These are phyloP conservation scores for Aspergillus sparsus DNA, from an alignment of 495 filamentous ascomycete species.

Conservation along the genomic window DNA sequence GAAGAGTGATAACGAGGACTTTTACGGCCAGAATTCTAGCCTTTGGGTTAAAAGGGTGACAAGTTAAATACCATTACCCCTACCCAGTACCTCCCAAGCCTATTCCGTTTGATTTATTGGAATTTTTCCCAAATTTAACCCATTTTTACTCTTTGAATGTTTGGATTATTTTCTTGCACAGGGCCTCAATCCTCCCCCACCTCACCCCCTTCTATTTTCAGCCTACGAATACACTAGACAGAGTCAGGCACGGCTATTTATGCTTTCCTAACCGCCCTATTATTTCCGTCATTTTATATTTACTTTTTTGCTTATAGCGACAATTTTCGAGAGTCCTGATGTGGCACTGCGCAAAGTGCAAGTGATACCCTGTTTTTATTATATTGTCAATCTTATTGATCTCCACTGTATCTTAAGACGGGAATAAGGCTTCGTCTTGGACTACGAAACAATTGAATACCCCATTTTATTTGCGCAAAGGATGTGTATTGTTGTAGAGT, in stretches of 20 bases:
- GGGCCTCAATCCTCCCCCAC: too few species aligned
- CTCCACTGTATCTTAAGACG: neutral
- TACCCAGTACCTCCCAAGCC: too few species aligned
- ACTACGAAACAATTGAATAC: neutral
- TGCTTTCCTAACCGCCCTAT: neutral
- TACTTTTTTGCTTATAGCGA: neutral
- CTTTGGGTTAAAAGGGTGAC: constrained; percentile 81
- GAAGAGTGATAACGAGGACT: constrained; percentile 69
- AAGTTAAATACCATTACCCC: constrained; percentile 30
- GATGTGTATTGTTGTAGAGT: constrained; percentile 11
- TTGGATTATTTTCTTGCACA: too few species aligned
- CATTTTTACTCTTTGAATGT: too few species aligned
- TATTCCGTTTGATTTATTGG: too few species aligned
- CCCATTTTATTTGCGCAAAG: constrained; percentile 10
- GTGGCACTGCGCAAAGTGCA: constrained; percentile 14
- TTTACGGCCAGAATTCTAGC: constrained; percentile 66
- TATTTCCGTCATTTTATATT: too few species aligned
- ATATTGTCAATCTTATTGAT: neutral
- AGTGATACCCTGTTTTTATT: constrained; percentile 25
- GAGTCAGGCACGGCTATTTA: neutral
- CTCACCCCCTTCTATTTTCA: too few species aligned
- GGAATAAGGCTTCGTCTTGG: neutral
- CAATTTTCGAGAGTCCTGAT: neutral
- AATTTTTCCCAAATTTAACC: too few species aligned
- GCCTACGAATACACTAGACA: too few species aligned